phyloP scores from a whole-genome alignment of 192 early-diverging fungal species.

The Rhizophagus prolifer region DNA sequence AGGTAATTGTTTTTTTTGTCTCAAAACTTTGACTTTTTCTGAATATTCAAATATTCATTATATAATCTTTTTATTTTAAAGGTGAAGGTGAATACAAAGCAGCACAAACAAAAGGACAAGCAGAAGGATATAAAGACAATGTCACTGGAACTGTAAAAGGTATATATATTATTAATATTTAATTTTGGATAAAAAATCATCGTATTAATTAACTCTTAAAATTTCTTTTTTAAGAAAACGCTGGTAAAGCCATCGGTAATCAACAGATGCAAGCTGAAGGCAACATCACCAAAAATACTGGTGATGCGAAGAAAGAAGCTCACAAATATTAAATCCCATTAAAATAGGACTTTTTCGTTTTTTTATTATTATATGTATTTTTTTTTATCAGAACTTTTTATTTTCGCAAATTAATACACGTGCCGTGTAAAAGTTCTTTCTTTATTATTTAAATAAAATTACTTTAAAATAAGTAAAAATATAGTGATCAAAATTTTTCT shows the following conservation, averaged over 20 bases:
- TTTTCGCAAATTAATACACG: not conserved
- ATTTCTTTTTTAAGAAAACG: not conserved
- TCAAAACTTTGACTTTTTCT: too few relatives aligned
- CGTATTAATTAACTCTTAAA: not conserved
- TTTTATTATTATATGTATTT: not conserved
- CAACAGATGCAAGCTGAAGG: conserved; percentile 15
- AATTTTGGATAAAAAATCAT: too few relatives aligned
- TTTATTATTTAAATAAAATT: too few relatives aligned
- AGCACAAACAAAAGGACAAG: not conserved
- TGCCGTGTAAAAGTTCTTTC: not conserved
- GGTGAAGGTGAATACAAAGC: not conserved
- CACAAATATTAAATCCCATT: not conserved
- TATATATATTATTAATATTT: too few relatives aligned
- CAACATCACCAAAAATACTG: not conserved
- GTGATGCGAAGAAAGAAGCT: not conserved
- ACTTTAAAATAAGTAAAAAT: too few relatives aligned
- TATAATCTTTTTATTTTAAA: not conserved
- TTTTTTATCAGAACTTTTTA: not conserved
- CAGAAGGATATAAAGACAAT: not conserved
- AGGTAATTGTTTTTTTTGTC: conserved; percentile 1
- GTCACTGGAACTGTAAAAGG: not conserved
- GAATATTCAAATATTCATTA: not conserved
- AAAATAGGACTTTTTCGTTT: not conserved
- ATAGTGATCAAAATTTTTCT: too few relatives aligned
- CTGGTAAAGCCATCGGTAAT: not conserved